Base-by-base conservation (phyloP, 2,329 filamentous ascomycete species). In the Phialemonium atrogriseum region DNA sequence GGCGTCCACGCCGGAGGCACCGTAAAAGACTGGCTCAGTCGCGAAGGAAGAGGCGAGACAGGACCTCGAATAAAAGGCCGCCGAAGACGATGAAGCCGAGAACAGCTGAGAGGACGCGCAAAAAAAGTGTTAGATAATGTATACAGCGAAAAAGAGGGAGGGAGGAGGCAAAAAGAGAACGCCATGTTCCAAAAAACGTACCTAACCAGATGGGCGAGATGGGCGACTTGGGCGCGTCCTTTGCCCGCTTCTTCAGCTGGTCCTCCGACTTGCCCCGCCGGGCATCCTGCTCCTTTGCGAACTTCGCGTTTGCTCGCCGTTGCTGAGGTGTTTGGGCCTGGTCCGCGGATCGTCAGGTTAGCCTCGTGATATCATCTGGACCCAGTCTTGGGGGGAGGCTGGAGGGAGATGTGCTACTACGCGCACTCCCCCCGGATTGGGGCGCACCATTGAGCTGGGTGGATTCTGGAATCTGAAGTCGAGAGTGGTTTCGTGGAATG, bases 261-360 rank as follows among this genome's bases (percentile, higher is more conserved):
- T 62, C 62, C 36, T 76, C 69, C n/a, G 77, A 70, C 64, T 84
- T 86, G 60, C 84, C 84, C 57, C 82, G 81, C 53, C 79, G 82
- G 38, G 68, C 64, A 53, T 82, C 77, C 55, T 89, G 78, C 33
- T 73, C 69, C 55, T 80, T 80, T 45, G 71, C 78, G 60, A 85
- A 93, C 60, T 82, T 81, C 51, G 74, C 74, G 65, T 91, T 91
- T 41, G 80, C 78, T 51, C 77, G 77, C 56, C 84, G 80, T 67
- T 91, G 85, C 59, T 85, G 74, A 46, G 80, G 84, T 45, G 84
- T 91, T 79, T 89, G 84, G 47, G 78, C 82, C 83, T 87, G 50
- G 39, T 17, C 33, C 8, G 14, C 15, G 17, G 21, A 21, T 10
- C 13, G 24, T 4, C 5, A n/a, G 8, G 16, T 16, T n/a, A n/a